A percentile compares a stretch with the other conserved stretches of the same genome.
Evolutionary conservation across 441 rosid genomes (phyloP).

Genomic region (Croton setiger): DNA sequence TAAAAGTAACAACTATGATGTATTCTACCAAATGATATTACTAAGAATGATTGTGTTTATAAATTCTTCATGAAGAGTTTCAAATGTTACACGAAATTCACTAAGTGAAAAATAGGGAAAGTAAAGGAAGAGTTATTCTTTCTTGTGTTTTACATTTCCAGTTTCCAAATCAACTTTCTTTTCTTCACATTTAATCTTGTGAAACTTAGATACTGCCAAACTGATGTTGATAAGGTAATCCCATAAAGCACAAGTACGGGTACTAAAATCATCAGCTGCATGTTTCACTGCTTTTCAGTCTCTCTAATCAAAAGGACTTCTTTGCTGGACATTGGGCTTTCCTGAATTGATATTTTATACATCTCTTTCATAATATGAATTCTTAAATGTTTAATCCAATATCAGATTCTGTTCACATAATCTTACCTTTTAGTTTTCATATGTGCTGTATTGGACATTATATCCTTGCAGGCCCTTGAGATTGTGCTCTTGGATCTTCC

Average conservation of each 20-base stretch:
- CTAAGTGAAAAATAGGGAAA: background rate
- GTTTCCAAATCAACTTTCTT: background rate
- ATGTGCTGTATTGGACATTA: constrained; percentile 10
- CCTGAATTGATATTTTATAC: background rate
- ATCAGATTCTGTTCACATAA: background rate
- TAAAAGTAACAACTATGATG: background rate
- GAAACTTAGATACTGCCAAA: background rate
- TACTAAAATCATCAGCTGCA: background rate
- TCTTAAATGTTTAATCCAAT: constrained; percentile 2
- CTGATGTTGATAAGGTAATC: background rate
- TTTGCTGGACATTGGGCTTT: background rate
- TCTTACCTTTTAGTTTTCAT: background rate
- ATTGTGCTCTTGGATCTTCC: constrained; percentile 54
- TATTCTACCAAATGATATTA: background rate
- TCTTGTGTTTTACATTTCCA: background rate
- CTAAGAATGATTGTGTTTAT: background rate
- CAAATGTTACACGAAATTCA: background rate
- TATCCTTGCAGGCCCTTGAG: constrained; percentile 39
- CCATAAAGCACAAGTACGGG: background rate
- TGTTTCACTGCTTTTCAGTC: background rate
- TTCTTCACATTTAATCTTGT: background rate
- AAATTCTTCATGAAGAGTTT: background rate
- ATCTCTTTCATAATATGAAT: background rate
- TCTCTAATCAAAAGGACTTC: background rate
- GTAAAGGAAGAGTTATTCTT: background rate